Conservation (phyloP, 768 basidiomycete genomes). For the Lactarius vividus region DNA sequence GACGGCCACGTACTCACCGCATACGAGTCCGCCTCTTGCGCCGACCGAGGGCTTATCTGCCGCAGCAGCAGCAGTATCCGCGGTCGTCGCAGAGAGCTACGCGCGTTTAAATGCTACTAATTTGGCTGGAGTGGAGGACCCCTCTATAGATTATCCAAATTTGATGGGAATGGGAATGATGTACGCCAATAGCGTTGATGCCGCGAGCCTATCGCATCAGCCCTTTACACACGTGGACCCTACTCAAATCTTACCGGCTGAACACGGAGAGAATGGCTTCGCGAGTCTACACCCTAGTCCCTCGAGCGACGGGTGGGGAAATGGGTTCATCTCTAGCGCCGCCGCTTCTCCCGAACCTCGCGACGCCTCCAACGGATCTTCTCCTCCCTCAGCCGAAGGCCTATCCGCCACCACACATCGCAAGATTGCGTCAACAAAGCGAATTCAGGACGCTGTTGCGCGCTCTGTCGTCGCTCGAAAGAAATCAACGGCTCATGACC, state of each 20-base stretch:
- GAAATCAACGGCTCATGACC: slow-evolving; percentile 37
- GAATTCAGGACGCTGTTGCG: slow-evolving; percentile 46
- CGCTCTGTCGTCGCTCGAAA: slow-evolving; percentile 41
- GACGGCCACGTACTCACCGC: slow-evolving; percentile 40
- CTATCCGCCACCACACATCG: slow-evolving; percentile 40
- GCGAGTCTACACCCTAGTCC: slow-evolving; percentile 69
- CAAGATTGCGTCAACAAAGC: slow-evolving; percentile 67
- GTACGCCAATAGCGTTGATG: slow-evolving; percentile 51
- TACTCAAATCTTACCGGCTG: slow-evolving; percentile 70
- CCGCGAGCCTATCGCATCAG: slow-evolving; percentile 36
- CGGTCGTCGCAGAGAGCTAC: slow-evolving; percentile 72
- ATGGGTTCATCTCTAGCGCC: slow-evolving; percentile 62
- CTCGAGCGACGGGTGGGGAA: slow-evolving; percentile 74
- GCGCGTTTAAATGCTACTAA: slow-evolving; percentile 60
- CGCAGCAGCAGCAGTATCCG: slow-evolving; percentile 49
- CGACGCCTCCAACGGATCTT: slow-evolving; percentile 65
- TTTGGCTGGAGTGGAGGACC: slow-evolving; percentile 52
- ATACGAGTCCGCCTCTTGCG: slow-evolving; percentile 34
- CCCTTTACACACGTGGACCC: slow-evolving; percentile 87
- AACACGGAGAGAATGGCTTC: slow-evolving; percentile 42
- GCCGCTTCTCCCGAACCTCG: slow-evolving; percentile 76
- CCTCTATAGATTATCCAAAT: slow-evolving; percentile 57
- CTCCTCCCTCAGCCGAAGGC: slow-evolving; percentile 66
- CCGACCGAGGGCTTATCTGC: slow-evolving; percentile 57
- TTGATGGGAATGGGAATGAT: slow-evolving; percentile 67